phyloP scores from a whole-genome alignment of 148 eudicot species.

The Diospyros lotus region DNA sequence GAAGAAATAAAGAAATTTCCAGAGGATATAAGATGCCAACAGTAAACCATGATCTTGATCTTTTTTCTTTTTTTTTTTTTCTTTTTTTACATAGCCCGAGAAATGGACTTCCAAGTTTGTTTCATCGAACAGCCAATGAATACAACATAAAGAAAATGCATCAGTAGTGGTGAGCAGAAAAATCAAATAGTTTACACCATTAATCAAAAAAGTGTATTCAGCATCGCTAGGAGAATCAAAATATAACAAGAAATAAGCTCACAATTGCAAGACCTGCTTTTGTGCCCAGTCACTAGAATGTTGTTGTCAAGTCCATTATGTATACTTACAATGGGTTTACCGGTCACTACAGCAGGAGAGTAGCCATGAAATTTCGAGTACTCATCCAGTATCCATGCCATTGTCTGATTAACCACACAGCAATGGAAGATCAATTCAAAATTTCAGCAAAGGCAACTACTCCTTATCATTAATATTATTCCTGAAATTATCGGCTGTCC shows the following conservation, averaged over 20 bases:
- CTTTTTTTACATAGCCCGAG: not conserved
- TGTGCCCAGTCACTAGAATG: conserved; percentile 2
- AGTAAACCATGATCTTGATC: not conserved
- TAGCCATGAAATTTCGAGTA: conserved; percentile 97
- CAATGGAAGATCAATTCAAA: not conserved
- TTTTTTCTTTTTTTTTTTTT: not conserved
- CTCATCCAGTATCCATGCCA: conserved; percentile 99
- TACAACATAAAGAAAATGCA: not conserved
- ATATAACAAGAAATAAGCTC: not conserved
- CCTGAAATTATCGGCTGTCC: not conserved
- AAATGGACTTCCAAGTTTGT: not conserved
- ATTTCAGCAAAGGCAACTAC: not conserved
- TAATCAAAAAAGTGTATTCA: not conserved
- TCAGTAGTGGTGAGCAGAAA: not conserved
- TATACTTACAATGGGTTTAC: conserved; percentile 86
- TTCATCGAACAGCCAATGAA: not conserved
- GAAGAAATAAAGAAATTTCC: not conserved
- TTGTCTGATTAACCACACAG: conserved; percentile 53
- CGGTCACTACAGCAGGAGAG: conserved; percentile 99
- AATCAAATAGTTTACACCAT: not conserved
- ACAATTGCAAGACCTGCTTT: not conserved
- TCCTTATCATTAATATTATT: not conserved
- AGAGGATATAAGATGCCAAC: not conserved
- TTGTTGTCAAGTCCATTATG: not conserved
- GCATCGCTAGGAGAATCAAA: not conserved